Evolutionary conservation across 2,329 filamentous ascomycete genomes (phyloP), one percentile per base, ranked within the genome.

Genomic region (Ceratocystis eucalypticola): DNA sequence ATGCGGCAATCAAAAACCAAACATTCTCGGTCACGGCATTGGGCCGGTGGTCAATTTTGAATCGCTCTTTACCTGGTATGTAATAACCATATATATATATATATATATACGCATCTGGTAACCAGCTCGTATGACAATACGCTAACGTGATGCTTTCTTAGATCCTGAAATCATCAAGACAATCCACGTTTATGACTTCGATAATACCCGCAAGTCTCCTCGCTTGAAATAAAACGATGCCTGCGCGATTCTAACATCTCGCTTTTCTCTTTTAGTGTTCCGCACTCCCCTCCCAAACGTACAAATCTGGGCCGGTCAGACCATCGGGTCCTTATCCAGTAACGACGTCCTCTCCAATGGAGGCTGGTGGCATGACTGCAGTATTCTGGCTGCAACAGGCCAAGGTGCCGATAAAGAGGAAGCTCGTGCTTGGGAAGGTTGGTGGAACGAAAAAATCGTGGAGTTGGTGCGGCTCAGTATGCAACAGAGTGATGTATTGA

Each of bases 101-200:
- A 10, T 12, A 12, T 41, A 41, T 41, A 41, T 10, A 5, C 12
- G 12, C 10, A 41, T 15, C 37, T 15, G 12, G 37, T 5, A 41
- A 5, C 37, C 37, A 41, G 37, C 1, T 4, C 10, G 12, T 15
- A 41, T 41, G 37, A 41, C 12, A 12, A 15, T 15, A 41, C 3
- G 10, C 37, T 41, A 12, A 41, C 37, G 30, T 1, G 22, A 20
- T 37, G 17, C 44, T 17, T 41, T 41, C 37, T 10, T 70, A 83
- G 82, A 84, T 41, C 80, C 85, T 10, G 80, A 88, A 53, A 80
- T 84, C 66, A 87, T 97, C 76, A 90, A 84, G 74, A 78, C 85
- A 7, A 85, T 99, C 64, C 93, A 97, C 74, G 83, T 99, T 71
- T 97, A 97, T 78, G 94, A 99, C 75, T 99, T 97, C 75, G 94